A percentile compares a stretch with the other conserved stretches of the same genome.
Conservation (phyloP, 768 basidiomycete genomes). For the Termitomyces sp. region DNA sequence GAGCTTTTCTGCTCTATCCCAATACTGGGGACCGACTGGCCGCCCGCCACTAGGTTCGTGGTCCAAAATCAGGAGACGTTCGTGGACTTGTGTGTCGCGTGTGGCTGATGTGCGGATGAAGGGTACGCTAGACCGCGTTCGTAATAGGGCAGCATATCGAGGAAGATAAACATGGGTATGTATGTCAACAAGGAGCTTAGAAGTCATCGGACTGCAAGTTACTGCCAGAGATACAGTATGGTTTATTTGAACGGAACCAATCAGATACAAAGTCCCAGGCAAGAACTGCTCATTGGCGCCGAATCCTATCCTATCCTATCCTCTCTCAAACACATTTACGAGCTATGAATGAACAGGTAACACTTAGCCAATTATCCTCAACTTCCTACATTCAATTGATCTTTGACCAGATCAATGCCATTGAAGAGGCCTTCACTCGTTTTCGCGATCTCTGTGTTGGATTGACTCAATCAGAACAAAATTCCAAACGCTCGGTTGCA, state of each 20-base stretch:
- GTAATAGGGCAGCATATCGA: slow-evolving; percentile 66
- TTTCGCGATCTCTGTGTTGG: slow-evolving; percentile 15
- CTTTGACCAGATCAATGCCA: slow-evolving; percentile 10
- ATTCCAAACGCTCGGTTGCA: slow-evolving; percentile 22
- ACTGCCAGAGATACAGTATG: not conserved
- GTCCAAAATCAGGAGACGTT: slow-evolving; percentile 73
- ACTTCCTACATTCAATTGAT: not conserved
- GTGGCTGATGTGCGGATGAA: slow-evolving; percentile 50
- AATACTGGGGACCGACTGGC: slow-evolving; percentile 82
- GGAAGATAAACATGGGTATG: slow-evolving; percentile 87
- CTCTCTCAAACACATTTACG: slow-evolving; percentile 5
- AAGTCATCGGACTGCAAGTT: slow-evolving; percentile 13
- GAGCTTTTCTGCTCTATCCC: slow-evolving; percentile 71
- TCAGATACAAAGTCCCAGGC: slow-evolving; percentile 14
- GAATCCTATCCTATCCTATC: no score
- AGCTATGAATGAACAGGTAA: slow-evolving; percentile 25
- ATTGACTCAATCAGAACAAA: slow-evolving; percentile 7
- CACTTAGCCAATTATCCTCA: not conserved
- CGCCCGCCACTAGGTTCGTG: slow-evolving; percentile 76
- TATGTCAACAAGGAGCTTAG: slow-evolving; percentile 61
- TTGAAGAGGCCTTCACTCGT: slow-evolving; percentile 4
- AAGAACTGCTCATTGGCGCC: not conserved
- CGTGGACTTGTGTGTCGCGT: slow-evolving; percentile 47
- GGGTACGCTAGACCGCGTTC: slow-evolving; percentile 59
- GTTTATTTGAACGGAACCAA: slow-evolving; percentile 4